phyloP scores from a whole-genome alignment of 306 rosid genomes.

The Oxytropis ochrocephala region DNA sequence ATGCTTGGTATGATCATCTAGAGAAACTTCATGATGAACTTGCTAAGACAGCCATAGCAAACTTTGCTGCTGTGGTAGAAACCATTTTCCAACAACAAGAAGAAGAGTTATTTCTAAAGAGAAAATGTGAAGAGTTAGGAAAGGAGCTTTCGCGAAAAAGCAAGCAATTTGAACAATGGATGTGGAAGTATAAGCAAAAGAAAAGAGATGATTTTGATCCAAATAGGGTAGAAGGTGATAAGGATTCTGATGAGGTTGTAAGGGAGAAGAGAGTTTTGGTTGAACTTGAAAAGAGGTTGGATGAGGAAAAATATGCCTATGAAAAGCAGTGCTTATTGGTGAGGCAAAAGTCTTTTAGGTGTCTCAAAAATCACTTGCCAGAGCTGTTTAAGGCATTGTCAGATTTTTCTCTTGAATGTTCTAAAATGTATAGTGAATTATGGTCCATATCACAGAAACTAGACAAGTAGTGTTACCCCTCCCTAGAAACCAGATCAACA shows the following conservation, averaged over 20 bases:
- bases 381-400: conserved; percentile 65
- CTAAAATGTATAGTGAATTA: conserved; percentile 54
- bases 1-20: conserved; percentile 59
- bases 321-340: conserved; percentile 51
- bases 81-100: conserved; percentile 46
- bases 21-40: conserved; percentile 72
- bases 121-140: conserved; percentile 57
- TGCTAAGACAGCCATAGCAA: conserved; percentile 47
- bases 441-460: conserved; percentile 34
- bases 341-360: conserved; percentile 67
- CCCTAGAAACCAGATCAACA: too few relatives aligned
- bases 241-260: conserved; percentile 30
- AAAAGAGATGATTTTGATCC: conserved; percentile 35
- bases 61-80: conserved; percentile 54
- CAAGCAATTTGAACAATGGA: conserved; percentile 63
- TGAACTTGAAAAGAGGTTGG: conserved; percentile 58
- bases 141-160: conserved; percentile 62
- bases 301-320: conserved; percentile 50
- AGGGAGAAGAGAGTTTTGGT: conserved; percentile 47
- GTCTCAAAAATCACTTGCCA: conserved; percentile 58
- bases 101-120: conserved; percentile 57
- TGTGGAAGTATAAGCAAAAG: conserved; percentile 49
- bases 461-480: too few relatives aligned
- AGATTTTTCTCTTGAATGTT: conserved; percentile 50
- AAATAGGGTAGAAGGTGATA: conserved; percentile 36